Conservation (phyloP, 2,329 filamentous ascomycete genomes). For the Berkeleyomyces rouxiae region DNA sequence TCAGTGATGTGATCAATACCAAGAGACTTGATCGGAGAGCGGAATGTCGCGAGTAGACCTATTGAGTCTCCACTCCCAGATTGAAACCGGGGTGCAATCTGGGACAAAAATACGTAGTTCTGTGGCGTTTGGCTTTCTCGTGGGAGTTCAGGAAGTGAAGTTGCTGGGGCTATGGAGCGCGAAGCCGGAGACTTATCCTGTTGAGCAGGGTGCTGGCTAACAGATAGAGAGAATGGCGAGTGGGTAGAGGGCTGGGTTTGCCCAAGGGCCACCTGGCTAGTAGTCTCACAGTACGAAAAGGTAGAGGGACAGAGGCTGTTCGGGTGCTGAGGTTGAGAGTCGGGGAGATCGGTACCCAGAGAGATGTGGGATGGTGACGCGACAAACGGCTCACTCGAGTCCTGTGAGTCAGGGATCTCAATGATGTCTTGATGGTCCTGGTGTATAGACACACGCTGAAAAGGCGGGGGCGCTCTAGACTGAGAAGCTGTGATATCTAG, state of each 20-base stretch:
- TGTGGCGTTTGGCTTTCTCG: background rate
- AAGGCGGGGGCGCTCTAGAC: background rate
- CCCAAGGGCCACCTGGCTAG: background rate
- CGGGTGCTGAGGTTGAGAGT: background rate
- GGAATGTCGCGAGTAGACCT: slow-evolving; percentile 2
- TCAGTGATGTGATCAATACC: background rate
- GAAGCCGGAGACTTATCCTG: background rate
- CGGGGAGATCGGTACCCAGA: background rate
- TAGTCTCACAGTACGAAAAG: background rate
- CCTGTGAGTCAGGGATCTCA: slow-evolving; percentile 12
- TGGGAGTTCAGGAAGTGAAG: background rate
- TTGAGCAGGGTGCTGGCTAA: background rate
- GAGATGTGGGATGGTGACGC: background rate
- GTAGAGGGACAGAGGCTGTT: background rate
- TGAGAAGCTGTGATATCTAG: background rate
- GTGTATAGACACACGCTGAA: background rate
- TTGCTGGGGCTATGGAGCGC: background rate
- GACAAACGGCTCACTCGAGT: background rate
- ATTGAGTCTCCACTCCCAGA: background rate
- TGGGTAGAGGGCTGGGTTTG: background rate
- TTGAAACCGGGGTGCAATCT: background rate
- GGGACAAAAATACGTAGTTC: slow-evolving; percentile 1
- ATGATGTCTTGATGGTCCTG: background rate
- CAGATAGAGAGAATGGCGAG: background rate
- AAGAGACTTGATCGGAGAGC: slow-evolving; percentile 1